Evolutionary conservation across 2,329 filamentous ascomycete genomes (phyloP), one percentile per base, ranked within the genome.

Genomic region (Pezicula carpinea): DNA sequence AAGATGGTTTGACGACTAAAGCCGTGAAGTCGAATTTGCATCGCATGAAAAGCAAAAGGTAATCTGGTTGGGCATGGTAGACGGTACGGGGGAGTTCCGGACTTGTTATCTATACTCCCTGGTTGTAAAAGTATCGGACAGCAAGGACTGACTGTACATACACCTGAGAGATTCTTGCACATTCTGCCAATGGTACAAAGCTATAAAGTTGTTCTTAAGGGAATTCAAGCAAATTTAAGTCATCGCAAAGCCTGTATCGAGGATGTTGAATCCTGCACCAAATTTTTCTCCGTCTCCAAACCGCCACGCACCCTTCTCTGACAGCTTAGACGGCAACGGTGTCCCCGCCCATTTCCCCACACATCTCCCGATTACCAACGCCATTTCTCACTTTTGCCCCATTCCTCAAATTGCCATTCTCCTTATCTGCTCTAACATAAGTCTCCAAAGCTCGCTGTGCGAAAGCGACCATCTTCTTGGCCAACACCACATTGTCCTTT

Each of bases 321-420:
- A 17, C 42, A 47, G 38, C 36, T 32, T 35, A 43, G 53, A 49
- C 59, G 47, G 36, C 42, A 35, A 29, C 13, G 26, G 79, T 82
- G 72, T 82, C 79, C 15, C 79, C 78, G 47, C 77, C 76, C 77
- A 82, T 79, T 70, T 82, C 79, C 43, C 78, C 79, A 56, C 73
- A 72, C 64, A 82, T 57, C 56, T 80, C 76, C 46, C 78, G 64
- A 58, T 74, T 77, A 31, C 75, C 76, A 40, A 72, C 66, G 10
- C 51, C 53, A 17, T 43, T 45, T 13, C 43, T 14, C 11, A 32
- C 34, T 21, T 29, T 44, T 29, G 7, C 44, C 42, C 32, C 49
- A 38, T 39, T 32, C 43, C 17, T 23, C 21, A 48, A 23, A 51
- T 49, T 22, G 5, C 13, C 22, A 26, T 29, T 22, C 22, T 29